These are phyloP conservation scores for Bjerkandera adusta DNA, from an alignment of 1,284 basidiomycete species.

Conservation along the genomic window DNA sequence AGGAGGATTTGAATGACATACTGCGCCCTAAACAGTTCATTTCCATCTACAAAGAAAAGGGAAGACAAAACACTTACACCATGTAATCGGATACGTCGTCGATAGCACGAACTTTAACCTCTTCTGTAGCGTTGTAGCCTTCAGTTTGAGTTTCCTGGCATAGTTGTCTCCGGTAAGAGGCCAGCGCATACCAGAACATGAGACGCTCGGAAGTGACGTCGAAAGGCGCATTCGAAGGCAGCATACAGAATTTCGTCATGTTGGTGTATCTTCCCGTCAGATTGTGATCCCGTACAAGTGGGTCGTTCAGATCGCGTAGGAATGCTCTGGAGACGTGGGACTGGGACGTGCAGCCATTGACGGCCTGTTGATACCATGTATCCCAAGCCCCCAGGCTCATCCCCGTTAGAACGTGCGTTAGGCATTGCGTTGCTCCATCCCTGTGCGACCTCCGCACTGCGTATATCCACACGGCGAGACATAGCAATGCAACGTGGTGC, in stretches of 20 bases:
- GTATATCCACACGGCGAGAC: too few relatives aligned
- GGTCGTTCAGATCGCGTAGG: neutral
- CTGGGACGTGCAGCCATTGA: too few relatives aligned
- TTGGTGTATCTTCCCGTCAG: neutral
- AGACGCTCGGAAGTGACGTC: too few relatives aligned
- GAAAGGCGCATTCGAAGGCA: neutral
- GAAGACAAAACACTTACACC: neutral
- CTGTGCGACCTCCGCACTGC: too few relatives aligned
- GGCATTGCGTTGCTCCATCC: too few relatives aligned
- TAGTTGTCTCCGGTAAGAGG: neutral
- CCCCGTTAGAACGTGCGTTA: too few relatives aligned
- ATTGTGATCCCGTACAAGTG: neutral
- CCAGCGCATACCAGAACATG: neutral
- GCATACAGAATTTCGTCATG: neutral
- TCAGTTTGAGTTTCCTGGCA: neutral
- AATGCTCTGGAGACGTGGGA: neutral
- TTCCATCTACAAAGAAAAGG: too few relatives aligned
- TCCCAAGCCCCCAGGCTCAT: too few relatives aligned
- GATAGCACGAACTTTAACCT: too few relatives aligned
- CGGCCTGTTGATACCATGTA: too few relatives aligned
- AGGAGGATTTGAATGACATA: neutral
- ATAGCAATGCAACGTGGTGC: too few relatives aligned
- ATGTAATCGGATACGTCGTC: neutral
- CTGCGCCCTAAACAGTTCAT: too few relatives aligned
- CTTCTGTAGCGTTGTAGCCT: neutral